Evolutionary conservation across 1,139 yeast genomes (phyloP).

Genomic region (Casaregolazyma suthepensis): DNA sequence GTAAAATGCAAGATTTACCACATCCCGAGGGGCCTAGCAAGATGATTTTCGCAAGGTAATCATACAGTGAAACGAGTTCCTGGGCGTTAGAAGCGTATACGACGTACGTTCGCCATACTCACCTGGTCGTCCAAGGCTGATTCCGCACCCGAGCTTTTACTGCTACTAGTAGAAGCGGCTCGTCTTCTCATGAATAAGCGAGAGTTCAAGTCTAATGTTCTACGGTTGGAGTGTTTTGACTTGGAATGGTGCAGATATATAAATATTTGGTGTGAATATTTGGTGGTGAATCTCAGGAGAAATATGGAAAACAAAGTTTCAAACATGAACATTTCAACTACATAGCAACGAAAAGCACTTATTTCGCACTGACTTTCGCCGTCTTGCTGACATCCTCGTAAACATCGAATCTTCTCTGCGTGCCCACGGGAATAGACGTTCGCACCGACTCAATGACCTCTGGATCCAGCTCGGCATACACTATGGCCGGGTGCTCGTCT

Average conservation of each 20-base stretch:
- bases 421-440: slow-evolving; percentile 66
- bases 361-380: slow-evolving; percentile 28
- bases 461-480: slow-evolving; percentile 74
- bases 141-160: slow-evolving; percentile 22
- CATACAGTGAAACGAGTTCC: slow-evolving; percentile 34
- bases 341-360: background rate
- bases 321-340: background rate
- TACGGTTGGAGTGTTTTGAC: background rate
- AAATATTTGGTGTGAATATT: background rate
- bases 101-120: slow-evolving; percentile 3
- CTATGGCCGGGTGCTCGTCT: slow-evolving; percentile 74
- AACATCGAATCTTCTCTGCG: slow-evolving; percentile 80
- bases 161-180: slow-evolving; percentile 26
- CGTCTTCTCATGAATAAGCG: slow-evolving; percentile 21
- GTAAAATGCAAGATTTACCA: slow-evolving; percentile 42
- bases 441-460: slow-evolving; percentile 56
- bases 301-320: background rate
- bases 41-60: slow-evolving; percentile 41
- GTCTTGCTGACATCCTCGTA: slow-evolving; percentile 59
- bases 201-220: background rate
- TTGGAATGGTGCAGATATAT: too few species aligned
- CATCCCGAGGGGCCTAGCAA: slow-evolving; percentile 43
- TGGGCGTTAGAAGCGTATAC: slow-evolving; percentile 10
- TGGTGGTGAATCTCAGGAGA: background rate
- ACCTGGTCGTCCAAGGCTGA: slow-evolving; percentile 21